phyloP scores from a whole-genome alignment of 2,329 filamentous ascomycete genomes.

The Paecilomyces sp. region DNA sequence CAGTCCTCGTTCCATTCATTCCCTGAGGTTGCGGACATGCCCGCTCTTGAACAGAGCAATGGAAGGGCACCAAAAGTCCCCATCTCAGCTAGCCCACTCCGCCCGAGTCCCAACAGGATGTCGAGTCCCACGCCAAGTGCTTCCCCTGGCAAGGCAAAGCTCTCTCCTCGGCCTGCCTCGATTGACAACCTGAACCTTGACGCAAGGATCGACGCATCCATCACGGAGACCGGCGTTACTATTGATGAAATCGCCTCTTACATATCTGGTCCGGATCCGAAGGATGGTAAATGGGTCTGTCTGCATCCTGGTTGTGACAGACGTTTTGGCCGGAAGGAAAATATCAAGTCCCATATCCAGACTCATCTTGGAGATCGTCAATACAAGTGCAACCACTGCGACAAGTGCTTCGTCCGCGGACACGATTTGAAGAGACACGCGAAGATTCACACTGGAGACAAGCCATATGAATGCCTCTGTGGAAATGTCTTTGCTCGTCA shows the following conservation, averaged over 20 bases:
- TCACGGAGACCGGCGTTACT: conserved; percentile 75
- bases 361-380: conserved; percentile 95
- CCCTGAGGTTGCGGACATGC: conserved; percentile 44
- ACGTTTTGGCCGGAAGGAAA: conserved; percentile 93
- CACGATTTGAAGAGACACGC: conserved; percentile 96
- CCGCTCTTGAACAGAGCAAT: conserved; percentile 15
- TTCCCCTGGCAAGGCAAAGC: conserved; percentile 25
- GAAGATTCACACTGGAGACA: conserved; percentile 94
- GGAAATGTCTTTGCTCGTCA: conserved; percentile 92
- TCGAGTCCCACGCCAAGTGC: conserved; percentile 11
- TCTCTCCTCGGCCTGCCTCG: conserved; percentile 37
- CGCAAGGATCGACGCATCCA: conserved; percentile 53
- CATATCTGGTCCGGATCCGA: conserved; percentile 64
- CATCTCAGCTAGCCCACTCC: conserved; percentile 19
- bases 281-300: conserved; percentile 74
- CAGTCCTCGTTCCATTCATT: conserved; percentile 47
- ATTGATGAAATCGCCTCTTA: conserved; percentile 73
- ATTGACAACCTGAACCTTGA: conserved; percentile 45
- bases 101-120: conserved; percentile 13
- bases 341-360: conserved; percentile 97
- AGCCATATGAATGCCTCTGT: conserved; percentile 90
- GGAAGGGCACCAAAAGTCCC: conserved; percentile 21
- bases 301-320: conserved; percentile 74
- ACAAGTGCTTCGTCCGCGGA: conserved; percentile 93
- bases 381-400: conserved; percentile 86